Conservation (phyloP, 306 rosid genomes). For the Prunus fruticosa region DNA sequence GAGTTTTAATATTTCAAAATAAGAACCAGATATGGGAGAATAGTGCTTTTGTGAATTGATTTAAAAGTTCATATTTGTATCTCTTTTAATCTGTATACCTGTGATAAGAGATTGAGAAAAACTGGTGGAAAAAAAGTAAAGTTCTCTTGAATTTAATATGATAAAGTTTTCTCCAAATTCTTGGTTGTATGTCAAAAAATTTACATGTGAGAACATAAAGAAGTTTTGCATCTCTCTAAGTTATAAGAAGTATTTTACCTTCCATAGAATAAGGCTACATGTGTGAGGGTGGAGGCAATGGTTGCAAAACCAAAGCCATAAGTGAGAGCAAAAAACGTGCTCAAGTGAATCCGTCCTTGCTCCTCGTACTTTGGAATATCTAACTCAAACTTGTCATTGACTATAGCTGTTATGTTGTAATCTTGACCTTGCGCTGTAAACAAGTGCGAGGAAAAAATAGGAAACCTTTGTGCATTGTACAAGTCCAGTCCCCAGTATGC, state of each 20-base stretch:
- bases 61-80: not conserved
- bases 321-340: conserved; percentile 63
- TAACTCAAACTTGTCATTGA: conserved; percentile 58
- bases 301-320: conserved; percentile 83
- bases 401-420: conserved; percentile 61
- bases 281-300: conserved; percentile 69
- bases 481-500: conserved; percentile 65
- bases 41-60: conserved; percentile 2
- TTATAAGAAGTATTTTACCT: conserved; percentile 35
- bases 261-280: conserved; percentile 72
- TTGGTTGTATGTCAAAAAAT: not conserved
- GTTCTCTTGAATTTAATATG: too few species aligned
- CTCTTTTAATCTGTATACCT: not conserved
- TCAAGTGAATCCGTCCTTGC: conserved; percentile 63
- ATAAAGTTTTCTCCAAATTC: too few species aligned
- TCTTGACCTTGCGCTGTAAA: conserved; percentile 51
- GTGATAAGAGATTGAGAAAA: not conserved
- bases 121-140: not conserved
- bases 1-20: not conserved
- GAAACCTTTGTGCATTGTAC: conserved; percentile 52
- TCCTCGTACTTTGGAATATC: conserved; percentile 35
- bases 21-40: not conserved
- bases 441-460: conserved; percentile 76
- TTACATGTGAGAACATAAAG: not conserved
- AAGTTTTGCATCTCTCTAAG: not conserved